A percentile compares a stretch with the other conserved stretches of the same genome.
Conservation (phyloP, 768 basidiomycete genomes). For the Amanita phalloides region DNA sequence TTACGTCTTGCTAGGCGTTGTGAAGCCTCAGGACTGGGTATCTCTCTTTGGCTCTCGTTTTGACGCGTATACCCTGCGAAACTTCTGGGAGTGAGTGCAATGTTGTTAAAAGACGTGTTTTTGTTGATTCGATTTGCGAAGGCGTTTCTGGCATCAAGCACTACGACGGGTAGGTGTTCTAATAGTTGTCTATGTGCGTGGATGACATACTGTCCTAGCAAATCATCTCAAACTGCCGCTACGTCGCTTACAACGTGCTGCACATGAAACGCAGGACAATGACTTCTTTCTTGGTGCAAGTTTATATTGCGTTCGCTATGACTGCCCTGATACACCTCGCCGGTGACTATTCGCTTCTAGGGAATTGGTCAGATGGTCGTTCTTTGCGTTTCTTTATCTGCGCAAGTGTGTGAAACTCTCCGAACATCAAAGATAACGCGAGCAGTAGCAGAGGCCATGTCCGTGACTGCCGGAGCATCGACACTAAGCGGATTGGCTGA, state of each 20-base stretch:
- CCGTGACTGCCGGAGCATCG: too few relatives aligned
- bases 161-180: constrained; percentile 11
- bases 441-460: too few relatives aligned
- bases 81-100: constrained; percentile 17
- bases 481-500: too few relatives aligned
- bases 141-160: constrained; percentile 16
- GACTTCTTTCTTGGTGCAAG: constrained; percentile 10
- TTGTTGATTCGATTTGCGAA: neutral
- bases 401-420: too few relatives aligned
- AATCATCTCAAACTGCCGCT: constrained; percentile 4
- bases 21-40: constrained; percentile 14
- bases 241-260: constrained; percentile 2
- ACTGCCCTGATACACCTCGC: constrained; percentile 20
- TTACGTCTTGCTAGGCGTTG: constrained; percentile 9
- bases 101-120: neutral
- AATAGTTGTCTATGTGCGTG: neutral
- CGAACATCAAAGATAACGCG: too few relatives aligned
- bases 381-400: constrained; percentile 16
- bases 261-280: constrained; percentile 6
- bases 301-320: constrained; percentile 19
- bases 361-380: constrained; percentile 5
- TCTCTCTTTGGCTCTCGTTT: constrained; percentile 12
- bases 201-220: neutral
- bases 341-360: constrained; percentile 21
- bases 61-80: constrained; percentile 12